Base-by-base conservation (phyloP, 768 basidiomycete species). In the Russula griseocarnosa region DNA sequence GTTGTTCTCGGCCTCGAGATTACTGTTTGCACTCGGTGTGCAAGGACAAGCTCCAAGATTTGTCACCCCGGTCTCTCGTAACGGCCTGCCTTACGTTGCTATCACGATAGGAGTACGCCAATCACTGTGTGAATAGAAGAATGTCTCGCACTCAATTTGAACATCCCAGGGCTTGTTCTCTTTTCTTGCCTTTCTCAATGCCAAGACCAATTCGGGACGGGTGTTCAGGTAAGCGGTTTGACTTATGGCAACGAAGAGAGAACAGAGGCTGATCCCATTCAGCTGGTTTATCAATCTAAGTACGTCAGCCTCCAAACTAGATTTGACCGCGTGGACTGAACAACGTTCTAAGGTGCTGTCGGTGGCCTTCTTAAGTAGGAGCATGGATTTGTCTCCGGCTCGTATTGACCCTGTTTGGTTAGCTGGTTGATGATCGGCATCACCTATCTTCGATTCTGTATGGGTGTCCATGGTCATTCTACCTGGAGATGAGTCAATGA, bases 371-470 rank as follows among this genome's bases (percentile, higher is more conserved):
- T 68, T 26, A 68, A 68, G 67, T 66, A 59, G 3, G 65, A 32
- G 26, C n/a, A 16, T 34, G 11, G 13, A 55, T 16, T 50, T 8
- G 16, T 54, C 7, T 8, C 46, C 22, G 18, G 46, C 22, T 13
- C 28, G 11, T 20, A 55, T 62, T 55, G 18, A 59, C n/a, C 14
- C 9, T 24, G 16, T 6, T 66, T 59, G 22, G 20, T 9, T 44
- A 68, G 67, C 46, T 68, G 67, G 67, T 40, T 66, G 53, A 63
- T 63, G 61, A 68, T 68, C 32, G 65, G 65, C 34, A 34, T 68
- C 28, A 66, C 67, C 40, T 68, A 68, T 60, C 58, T 68, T 51
- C 67, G 67, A 24, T 68, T 58, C 42, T 68, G 67, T 68, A 40
- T 3, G 60, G 26, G 44, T n/a, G 18, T 55, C 1, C 18, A 7